A percentile compares a stretch with the other conserved stretches of the same genome.
Conservation (phyloP, 129 eudicot species). For the Pulicaria dysenterica region DNA sequence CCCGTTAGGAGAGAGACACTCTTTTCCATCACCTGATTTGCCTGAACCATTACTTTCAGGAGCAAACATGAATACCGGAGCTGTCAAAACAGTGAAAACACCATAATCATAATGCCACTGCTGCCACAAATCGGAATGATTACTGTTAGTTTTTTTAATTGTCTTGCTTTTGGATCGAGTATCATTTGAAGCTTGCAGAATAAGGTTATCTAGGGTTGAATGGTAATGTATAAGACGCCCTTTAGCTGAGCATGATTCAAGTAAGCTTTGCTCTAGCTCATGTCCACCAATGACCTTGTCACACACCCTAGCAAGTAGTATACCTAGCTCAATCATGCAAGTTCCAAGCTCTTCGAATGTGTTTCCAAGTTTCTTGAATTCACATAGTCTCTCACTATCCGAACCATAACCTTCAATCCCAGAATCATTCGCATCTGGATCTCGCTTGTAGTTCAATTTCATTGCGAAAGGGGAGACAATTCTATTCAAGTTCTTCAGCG, state of each 20-base stretch:
- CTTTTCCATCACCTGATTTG: constrained; percentile 34
- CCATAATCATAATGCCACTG: constrained; percentile 99
- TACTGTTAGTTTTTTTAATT: constrained; percentile 1
- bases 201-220: constrained; percentile 58
- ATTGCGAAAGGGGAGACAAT: constrained; percentile 84
- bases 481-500: constrained; percentile 74
- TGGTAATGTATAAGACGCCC: constrained; percentile 97
- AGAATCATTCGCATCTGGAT: constrained; percentile 18
- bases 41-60: constrained; percentile 22
- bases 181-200: constrained; percentile 39
- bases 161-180: constrained; percentile 10
- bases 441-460: constrained; percentile 64
- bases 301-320: constrained; percentile 66
- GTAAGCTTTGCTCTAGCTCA: constrained; percentile 72
- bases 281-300: constrained; percentile 78
- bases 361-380: constrained; percentile 57
- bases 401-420: background rate
- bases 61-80: constrained; percentile 69
- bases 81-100: constrained; percentile 74
- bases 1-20: constrained; percentile 61
- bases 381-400: constrained; percentile 19
- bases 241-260: constrained; percentile 73
- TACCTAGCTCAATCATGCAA: constrained; percentile 86
- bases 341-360: constrained; percentile 67
- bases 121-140: constrained; percentile 65